Evolutionary conservation across 495 filamentous ascomycete species (phyloP).

Genomic region (Talaromyces ruber): DNA sequence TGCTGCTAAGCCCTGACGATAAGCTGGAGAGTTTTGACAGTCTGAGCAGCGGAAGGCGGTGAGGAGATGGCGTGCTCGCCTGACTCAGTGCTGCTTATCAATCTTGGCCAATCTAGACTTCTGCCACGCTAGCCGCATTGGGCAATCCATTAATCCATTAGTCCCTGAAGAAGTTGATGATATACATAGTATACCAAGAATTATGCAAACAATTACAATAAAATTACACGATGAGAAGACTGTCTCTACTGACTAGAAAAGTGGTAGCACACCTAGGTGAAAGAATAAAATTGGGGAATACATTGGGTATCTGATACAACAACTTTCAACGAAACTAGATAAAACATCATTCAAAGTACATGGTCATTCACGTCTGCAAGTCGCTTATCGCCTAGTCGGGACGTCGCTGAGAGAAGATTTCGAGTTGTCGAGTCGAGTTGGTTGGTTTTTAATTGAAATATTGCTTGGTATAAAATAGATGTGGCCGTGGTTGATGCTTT

Average conservation of each 20-base stretch:
- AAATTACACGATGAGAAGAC: too few species aligned
- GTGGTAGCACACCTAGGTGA: too few species aligned
- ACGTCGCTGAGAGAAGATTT: not conserved
- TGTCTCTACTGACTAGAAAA: too few species aligned
- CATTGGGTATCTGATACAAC: conserved; percentile 5
- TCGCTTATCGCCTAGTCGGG: not conserved
- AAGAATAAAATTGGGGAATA: not conserved
- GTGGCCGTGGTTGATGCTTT: not conserved
- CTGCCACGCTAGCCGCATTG: not conserved
- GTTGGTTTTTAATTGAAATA: not conserved
- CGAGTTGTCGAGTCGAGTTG: not conserved
- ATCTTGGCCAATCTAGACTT: not conserved
- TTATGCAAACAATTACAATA: too few species aligned
- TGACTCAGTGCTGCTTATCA: not conserved
- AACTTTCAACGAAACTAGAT: not conserved
- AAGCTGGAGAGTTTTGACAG: not conserved
- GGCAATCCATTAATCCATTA: too few species aligned
- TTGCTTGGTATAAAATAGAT: not conserved
- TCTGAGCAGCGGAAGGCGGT: not conserved
- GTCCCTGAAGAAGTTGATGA: too few species aligned
- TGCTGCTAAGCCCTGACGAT: not conserved
- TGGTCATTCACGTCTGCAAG: not conserved
- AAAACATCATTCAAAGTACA: not conserved
- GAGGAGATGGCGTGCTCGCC: not conserved
- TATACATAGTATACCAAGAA: too few species aligned